Evolutionary conservation across 202 grass and related monocot genomes (phyloP).

Genomic region (Brachypodium distachyon): DNA sequence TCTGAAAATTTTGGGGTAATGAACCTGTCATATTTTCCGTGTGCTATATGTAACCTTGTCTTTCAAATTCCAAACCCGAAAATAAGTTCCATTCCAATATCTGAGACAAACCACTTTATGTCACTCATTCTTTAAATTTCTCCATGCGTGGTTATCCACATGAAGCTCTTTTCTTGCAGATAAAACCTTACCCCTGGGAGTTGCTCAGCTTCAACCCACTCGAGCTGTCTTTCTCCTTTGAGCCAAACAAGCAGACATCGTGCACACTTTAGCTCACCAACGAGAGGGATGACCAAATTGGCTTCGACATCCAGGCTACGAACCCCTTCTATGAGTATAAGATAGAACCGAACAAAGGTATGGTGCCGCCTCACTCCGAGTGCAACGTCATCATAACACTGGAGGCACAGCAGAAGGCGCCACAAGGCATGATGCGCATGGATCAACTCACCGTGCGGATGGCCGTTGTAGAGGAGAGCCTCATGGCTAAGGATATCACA

Average conservation of each 20-base stretch:
- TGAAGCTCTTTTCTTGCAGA: not conserved
- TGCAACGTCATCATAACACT: conserved; percentile 22
- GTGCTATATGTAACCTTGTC: too few species aligned
- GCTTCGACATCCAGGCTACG: not conserved
- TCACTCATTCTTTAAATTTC: too few species aligned
- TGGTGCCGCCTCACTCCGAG: not conserved
- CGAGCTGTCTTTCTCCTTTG: not conserved
- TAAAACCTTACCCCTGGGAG: not conserved
- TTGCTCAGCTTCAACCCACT: not conserved
- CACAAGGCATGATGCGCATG: conserved; percentile 38
- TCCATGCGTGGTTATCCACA: too few species aligned
- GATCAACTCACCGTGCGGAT: conserved; percentile 37
- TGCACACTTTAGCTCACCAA: not conserved
- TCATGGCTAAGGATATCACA: not conserved
- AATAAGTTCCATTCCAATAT: too few species aligned
- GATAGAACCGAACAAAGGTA: not conserved
- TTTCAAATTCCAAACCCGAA: too few species aligned
- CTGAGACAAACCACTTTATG: too few species aligned
- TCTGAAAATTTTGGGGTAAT: too few species aligned
- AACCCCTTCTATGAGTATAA: not conserved
- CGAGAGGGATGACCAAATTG: not conserved
- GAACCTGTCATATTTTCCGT: too few species aligned
- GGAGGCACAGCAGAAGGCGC: conserved; percentile 36
- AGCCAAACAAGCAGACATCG: not conserved
- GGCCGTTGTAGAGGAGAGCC: conserved; percentile 2